A percentile compares a stretch with the other conserved stretches of the same genome.
Conservation (phyloP, 1,139 yeast genomes). For the Yamadazyma mexicana region DNA sequence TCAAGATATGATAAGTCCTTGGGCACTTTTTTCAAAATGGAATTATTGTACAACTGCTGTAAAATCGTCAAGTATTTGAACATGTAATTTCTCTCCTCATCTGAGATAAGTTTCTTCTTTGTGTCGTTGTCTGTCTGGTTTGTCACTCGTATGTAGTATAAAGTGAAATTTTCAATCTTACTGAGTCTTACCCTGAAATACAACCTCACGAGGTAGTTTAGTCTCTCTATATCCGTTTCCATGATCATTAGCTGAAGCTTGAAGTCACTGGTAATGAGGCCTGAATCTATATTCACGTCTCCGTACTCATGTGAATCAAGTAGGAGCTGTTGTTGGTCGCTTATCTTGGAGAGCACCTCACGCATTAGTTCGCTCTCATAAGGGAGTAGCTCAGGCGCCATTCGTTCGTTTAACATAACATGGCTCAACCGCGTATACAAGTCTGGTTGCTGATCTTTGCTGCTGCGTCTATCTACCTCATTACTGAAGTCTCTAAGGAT, state of each 20-base stretch:
- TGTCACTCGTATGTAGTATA: slow-evolving; percentile 45
- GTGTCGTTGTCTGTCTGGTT: slow-evolving; percentile 21
- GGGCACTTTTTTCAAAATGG: slow-evolving; percentile 71
- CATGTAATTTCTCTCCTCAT: slow-evolving; percentile 63
- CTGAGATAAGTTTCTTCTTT: slow-evolving; percentile 42
- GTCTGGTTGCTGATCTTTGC: slow-evolving; percentile 10
- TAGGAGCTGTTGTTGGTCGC: slow-evolving; percentile 70
- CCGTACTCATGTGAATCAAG: slow-evolving; percentile 59
- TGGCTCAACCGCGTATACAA: slow-evolving; percentile 21
- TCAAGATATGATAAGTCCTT: slow-evolving; percentile 67
- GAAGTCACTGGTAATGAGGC: slow-evolving; percentile 55
- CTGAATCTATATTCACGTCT: slow-evolving; percentile 39
- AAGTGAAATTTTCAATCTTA: slow-evolving; percentile 69
- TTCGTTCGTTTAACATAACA: slow-evolving; percentile 82
- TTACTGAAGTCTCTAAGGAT: slow-evolving; percentile 62
- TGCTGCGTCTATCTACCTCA: slow-evolving; percentile 15
- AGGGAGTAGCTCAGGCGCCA: slow-evolving; percentile 79
- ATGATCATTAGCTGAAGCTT: slow-evolving; percentile 79
- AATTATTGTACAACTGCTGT: slow-evolving; percentile 62
- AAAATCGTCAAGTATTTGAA: slow-evolving; percentile 62
- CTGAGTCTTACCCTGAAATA: slow-evolving; percentile 75
- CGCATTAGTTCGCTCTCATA: slow-evolving; percentile 63
- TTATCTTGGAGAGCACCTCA: slow-evolving; percentile 56
- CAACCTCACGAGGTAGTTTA: slow-evolving; percentile 75
- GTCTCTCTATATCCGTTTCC: slow-evolving; percentile 88